A percentile compares a stretch with the other conserved stretches of the same genome.
phyloP scores from a whole-genome alignment of 176 grass and related monocot species.

The Lolium rigidum region DNA sequence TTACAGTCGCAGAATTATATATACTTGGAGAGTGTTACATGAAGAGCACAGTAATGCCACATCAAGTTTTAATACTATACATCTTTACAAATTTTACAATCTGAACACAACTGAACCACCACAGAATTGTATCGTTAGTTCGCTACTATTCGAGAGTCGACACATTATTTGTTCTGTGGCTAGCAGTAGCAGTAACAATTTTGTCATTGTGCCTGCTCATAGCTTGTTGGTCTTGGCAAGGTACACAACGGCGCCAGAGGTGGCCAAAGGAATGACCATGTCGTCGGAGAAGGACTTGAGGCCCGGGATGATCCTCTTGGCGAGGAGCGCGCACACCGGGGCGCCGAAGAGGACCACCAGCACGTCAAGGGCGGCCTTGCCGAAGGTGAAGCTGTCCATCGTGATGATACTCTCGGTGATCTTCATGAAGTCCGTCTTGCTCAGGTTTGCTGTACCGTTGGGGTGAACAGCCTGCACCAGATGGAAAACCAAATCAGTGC shows the following conservation, averaged over 20 bases:
- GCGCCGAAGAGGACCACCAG: conserved; percentile 58
- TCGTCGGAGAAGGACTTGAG: conserved; percentile 66
- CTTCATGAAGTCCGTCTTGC: background rate
- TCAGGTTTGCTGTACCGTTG: background rate
- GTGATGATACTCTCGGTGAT: conserved; percentile 34
- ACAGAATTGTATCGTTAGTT: background rate
- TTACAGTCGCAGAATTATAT: too few species aligned
- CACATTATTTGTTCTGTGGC: background rate
- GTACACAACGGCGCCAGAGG: conserved; percentile 59
- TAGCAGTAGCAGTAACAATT: background rate
- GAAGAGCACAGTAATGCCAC: background rate
- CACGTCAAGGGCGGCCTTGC: conserved; percentile 40
- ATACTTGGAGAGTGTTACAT: too few species aligned
- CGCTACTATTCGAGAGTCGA: background rate
- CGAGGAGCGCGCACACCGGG: conserved; percentile 56
- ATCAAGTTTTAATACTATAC: background rate
- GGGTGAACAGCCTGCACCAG: background rate
- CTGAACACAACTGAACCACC: background rate
- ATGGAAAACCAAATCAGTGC: background rate
- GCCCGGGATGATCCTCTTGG: conserved; percentile 68
- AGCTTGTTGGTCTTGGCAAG: conserved; percentile 71
- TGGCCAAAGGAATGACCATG: conserved; percentile 69
- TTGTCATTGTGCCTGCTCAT: conserved; percentile 6
- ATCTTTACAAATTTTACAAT: conserved; percentile 16
- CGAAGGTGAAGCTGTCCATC: conserved; percentile 52